A percentile compares a stretch with the other conserved stretches of the same genome.
phyloP scores from a whole-genome alignment of 768 basidiomycete species.

The Leucocoprinus leucothites region DNA sequence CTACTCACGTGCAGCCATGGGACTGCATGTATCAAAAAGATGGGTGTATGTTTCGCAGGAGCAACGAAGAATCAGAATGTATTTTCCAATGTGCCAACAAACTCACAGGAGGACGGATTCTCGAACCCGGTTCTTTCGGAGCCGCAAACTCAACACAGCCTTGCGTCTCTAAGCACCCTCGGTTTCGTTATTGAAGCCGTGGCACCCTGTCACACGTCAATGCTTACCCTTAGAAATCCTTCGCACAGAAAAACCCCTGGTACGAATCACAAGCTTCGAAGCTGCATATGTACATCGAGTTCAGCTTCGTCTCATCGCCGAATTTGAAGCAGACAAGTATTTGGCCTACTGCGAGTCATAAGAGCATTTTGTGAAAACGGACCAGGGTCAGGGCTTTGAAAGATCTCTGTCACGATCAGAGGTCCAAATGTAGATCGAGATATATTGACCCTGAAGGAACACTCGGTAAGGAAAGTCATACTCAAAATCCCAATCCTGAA shows the following conservation, averaged over 20 bases:
- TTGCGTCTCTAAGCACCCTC: constrained; percentile 7
- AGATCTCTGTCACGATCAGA: constrained; percentile 7
- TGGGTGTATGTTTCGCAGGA: no score
- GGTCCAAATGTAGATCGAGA: constrained; percentile 3
- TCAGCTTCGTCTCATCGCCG: background rate
- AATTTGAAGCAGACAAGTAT: background rate
- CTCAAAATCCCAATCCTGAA: constrained; percentile 8
- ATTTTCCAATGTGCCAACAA: no score
- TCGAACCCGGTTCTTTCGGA: constrained; percentile 25
- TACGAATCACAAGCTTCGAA: background rate
- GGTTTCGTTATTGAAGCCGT: constrained; percentile 6
- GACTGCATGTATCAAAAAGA: no score
- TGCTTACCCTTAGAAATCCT: background rate
- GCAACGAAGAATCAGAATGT: no score
- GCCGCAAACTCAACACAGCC: constrained; percentile 17
- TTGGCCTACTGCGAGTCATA: no score
- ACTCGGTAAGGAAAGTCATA: constrained; percentile 11
- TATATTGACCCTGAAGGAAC: constrained; percentile 3
- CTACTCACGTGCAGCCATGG: no score
- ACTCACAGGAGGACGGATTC: background rate
- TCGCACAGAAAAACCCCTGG: background rate
- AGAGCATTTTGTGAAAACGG: background rate
- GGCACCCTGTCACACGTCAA: constrained; percentile 7
- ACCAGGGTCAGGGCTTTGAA: constrained; percentile 11
- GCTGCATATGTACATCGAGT: no score